Evolutionary conservation across 257 asterid species (phyloP), one percentile per base, ranked within the genome.

Genomic region (Nicotiana tomentosiformis): DNA sequence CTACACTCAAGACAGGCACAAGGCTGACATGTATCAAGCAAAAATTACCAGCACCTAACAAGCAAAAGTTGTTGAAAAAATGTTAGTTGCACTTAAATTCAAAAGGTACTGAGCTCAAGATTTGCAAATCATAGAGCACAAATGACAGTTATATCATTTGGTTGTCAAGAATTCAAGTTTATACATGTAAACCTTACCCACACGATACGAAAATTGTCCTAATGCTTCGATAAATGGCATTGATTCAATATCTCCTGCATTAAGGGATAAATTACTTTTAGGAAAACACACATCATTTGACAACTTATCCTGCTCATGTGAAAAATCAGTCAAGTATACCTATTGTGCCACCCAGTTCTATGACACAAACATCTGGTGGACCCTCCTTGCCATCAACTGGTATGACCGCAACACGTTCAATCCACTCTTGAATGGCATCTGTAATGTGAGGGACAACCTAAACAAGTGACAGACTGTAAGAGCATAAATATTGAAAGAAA

Each of bases 141-240:
- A 43, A 18, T 72, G 78, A 70, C 60, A 46, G 39, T 72, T 51
- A 20, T 32, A 43, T 46, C 58, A 39, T 70, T 70, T 70, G 56
- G 23, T 70, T 70, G 78, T 7, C 23, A 70, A 3, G 14, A 46
- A 67, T 74, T 29, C 83, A 68, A 29, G 56, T 62, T 14, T 60
- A 51, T 65, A 81, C 10, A 3, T 17, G 10, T 70, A 67, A n/a
- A 51, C 37, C 92, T 87, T 89, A 95, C 99, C 99, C 15, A 93
- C 99, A 32, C 97, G 97, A 67, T 88, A 92, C 26, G 98, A 93
- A 80, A 95, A 95, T 81, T 95, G 99, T 66, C 99, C 97, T 35
- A 93, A 92, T 77, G 99, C 99, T 90, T 95, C 99, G 23, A 95
- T 92, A 85, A 91, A 95, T 68, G 97, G 98, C 98, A 93, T 93